Evolutionary conservation across 208 protist genomes (phyloP).

Genomic region (Acanthamoeba culbertsoni): DNA sequence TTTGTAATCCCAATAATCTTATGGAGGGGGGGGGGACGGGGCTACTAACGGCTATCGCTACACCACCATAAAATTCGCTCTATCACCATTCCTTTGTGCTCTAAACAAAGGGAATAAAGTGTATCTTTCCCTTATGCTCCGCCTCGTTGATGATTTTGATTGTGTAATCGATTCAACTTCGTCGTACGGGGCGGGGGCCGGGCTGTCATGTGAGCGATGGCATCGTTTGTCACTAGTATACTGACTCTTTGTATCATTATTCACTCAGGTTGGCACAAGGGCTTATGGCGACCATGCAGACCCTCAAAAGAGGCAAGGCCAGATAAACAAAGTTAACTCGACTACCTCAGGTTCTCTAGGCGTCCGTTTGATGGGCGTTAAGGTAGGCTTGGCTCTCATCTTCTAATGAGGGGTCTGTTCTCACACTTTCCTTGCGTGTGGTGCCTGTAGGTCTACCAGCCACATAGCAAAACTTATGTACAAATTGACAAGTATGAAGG

Average conservation of each 20-base stretch:
- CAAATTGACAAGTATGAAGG: background rate
- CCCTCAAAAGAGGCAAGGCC: background rate
- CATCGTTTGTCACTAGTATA: background rate
- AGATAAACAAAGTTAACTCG: background rate
- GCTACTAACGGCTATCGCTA: too few species aligned
- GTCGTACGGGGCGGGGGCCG: too few species aligned
- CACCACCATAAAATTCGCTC: too few species aligned
- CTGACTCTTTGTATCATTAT: background rate
- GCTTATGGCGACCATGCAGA: background rate
- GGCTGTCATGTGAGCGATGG: background rate
- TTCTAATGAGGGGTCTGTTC: background rate
- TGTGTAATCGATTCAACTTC: background rate
- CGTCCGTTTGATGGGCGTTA: constrained; percentile 1
- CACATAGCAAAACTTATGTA: background rate
- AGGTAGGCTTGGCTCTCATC: too few species aligned
- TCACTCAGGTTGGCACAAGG: background rate
- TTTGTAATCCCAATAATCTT: background rate
- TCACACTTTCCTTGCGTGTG: background rate
- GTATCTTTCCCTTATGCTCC: background rate
- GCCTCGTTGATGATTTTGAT: background rate
- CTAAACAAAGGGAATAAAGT: background rate
- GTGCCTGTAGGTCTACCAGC: background rate
- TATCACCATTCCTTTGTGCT: background rate
- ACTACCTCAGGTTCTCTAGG: background rate
- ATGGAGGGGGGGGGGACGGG: too few species aligned